Evolutionary conservation across 768 basidiomycete genomes (phyloP), one percentile per base, ranked within the genome.

Genomic region (Dendrothele bispora): DNA sequence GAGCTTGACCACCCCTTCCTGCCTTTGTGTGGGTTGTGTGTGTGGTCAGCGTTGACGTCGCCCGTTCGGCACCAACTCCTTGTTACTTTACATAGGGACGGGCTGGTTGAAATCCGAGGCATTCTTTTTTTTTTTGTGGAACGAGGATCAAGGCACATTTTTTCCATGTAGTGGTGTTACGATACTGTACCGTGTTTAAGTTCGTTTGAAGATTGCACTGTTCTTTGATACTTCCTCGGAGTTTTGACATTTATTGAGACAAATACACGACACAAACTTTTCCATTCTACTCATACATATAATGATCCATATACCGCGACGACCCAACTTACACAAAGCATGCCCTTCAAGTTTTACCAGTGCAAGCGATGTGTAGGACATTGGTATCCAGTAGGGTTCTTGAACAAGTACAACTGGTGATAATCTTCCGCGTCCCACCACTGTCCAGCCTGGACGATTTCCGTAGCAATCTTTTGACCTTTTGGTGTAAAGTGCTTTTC

Each of bases 361-460:
- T 91, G 84, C 38, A 95, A 69, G 30, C 70, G 74, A 66, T 95
- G 94, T 2, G 88, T 93, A 0, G 94, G 86, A 67, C 95, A 98
- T 57, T 94, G 90, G 62, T 97, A 97, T 7, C 95, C 95, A 10
- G 60, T 59, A 0, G 95, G 91, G 62, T 97, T 91, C 72, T 88
- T 86, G 70, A 83, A 84, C 46, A 83, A 64, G 60, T 91, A 92
- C 25, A 88, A 72, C 55, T 93, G 91, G 66, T 92, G 88, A 58
- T 93, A 91, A 3, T 85, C 79, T 64, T 91, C 88, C 0, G 88
- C 88, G 48, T 86, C 72, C 69, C 81, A 94, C 94, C 94, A 98
- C 29, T 74, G 63, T 0, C 80, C 82, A 0, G 85, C 88, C 1
- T 77, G 64, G 11, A 77, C 56, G 46, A 98, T 88, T 54, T 84